These are phyloP conservation scores for Hypomontagnella submonticulosa DNA, from an alignment of 495 filamentous ascomycete species.

Conservation along the genomic window DNA sequence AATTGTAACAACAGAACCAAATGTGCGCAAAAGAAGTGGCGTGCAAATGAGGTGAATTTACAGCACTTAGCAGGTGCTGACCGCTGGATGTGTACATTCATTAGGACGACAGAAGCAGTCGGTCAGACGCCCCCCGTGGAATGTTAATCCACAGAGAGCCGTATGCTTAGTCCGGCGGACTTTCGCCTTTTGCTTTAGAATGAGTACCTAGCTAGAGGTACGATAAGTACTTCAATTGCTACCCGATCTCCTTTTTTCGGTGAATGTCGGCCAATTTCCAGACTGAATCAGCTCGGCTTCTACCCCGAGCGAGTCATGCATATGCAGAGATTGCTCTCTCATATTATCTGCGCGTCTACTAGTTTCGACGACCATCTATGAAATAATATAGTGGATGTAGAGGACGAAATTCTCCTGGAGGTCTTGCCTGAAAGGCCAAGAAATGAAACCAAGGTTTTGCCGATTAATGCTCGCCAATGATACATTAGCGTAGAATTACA, in stretches of 20 bases:
- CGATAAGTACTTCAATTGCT: conserved; percentile 1
- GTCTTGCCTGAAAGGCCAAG: not conserved
- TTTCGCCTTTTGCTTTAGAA: not conserved
- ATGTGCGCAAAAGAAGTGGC: conserved; percentile 14
- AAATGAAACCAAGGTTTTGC: conserved; percentile 19
- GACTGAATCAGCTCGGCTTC: not conserved
- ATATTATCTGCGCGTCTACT: not conserved
- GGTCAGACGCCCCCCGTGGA: conserved; percentile 10
- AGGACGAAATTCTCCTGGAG: conserved; percentile 1
- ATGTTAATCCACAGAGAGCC: not conserved
- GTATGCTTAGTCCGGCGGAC: not conserved
- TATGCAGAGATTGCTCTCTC: not conserved
- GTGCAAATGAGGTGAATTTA: conserved; percentile 26
- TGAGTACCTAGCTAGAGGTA: conserved; percentile 10
- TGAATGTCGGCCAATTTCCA: conserved; percentile 6
- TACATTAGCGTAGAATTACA: conserved; percentile 31
- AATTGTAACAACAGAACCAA: conserved; percentile 31
- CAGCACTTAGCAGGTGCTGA: conserved; percentile 5
- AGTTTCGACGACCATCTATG: conserved; percentile 17
- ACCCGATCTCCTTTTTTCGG: conserved; percentile 9
- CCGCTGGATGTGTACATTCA: conserved; percentile 24
- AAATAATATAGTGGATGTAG: not conserved
- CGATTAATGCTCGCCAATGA: conserved; percentile 17
- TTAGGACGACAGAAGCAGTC: conserved; percentile 25
- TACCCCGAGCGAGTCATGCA: conserved; percentile 2